Evolutionary conservation across 176 grass and related monocot genomes (phyloP).

Genomic region (Eleusine indica): DNA sequence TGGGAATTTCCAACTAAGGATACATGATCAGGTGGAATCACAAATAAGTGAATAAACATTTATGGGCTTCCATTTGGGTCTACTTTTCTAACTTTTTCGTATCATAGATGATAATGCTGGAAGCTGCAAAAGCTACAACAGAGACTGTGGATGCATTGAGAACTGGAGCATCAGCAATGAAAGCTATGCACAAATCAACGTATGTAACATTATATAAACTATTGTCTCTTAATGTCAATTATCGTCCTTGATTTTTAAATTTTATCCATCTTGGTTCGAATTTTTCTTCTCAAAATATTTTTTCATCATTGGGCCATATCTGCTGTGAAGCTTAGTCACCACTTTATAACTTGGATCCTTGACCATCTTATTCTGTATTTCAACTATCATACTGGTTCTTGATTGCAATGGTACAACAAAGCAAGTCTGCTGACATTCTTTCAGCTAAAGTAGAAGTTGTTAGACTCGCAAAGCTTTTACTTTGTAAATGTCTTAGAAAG

Average conservation of each 20-base stretch:
- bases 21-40: slow-evolving; percentile 87
- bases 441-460: slow-evolving; percentile 13
- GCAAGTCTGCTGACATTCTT: slow-evolving; percentile 14
- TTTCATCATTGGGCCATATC: not conserved
- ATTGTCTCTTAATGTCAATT: slow-evolving; percentile 3
- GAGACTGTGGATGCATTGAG: slow-evolving; percentile 95
- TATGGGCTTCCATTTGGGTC: slow-evolving; percentile 6
- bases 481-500: not conserved
- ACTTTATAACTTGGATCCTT: not conserved
- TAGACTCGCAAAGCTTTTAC: not conserved
- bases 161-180: slow-evolving; percentile 94
- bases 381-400: not conserved
- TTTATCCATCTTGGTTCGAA: not conserved
- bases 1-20: slow-evolving; percentile 97
- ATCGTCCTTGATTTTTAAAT: not conserved
- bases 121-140: slow-evolving; percentile 97
- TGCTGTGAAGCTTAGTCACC: not conserved
- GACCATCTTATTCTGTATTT: slow-evolving; percentile 14
- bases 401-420: slow-evolving; percentile 9
- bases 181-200: slow-evolving; percentile 92
- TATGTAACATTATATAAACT: slow-evolving; percentile 41
- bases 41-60: slow-evolving; percentile 7
- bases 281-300: not conserved
- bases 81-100: slow-evolving; percentile 29
- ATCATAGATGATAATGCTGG: slow-evolving; percentile 94